These are phyloP conservation scores for Stylosanthes scabra DNA, from an alignment of 331 rosid genomes.

Conservation along the genomic window DNA sequence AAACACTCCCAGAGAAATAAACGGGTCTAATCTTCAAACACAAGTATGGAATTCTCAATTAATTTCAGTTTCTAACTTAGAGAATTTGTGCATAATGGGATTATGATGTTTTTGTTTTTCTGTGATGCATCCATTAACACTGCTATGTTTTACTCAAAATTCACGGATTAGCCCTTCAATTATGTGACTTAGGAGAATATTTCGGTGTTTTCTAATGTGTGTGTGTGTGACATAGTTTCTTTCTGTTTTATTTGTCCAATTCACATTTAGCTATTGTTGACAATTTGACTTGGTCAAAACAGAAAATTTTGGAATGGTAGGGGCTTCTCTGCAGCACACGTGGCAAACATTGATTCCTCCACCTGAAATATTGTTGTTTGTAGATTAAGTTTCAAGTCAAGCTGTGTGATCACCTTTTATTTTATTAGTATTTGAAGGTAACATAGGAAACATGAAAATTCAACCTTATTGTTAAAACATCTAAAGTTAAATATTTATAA, in stretches of 20 bases:
- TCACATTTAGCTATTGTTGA: slow-evolving; percentile 25
- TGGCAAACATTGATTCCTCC: not conserved
- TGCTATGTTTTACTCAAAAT: slow-evolving; percentile 3
- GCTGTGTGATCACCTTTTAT: not conserved
- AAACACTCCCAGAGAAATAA: not conserved
- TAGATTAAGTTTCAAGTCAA: slow-evolving; percentile 16
- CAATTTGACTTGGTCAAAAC: slow-evolving; percentile 35
- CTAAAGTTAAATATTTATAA: too few species aligned
- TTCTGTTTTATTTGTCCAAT: too few species aligned
- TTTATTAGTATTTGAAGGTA: slow-evolving; percentile 5
- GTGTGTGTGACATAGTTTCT: not conserved
- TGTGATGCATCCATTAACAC: not conserved
- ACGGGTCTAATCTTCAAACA: too few species aligned
- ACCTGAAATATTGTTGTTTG: not conserved
- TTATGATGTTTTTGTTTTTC: not conserved
- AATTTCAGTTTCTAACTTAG: slow-evolving; percentile 11
- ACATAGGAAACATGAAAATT: not conserved
- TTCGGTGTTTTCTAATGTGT: slow-evolving; percentile 8
- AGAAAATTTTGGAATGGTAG: slow-evolving; percentile 27
- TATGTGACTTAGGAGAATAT: slow-evolving; percentile 23
- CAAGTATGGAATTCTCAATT: too few species aligned
- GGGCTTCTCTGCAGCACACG: slow-evolving; percentile 4
- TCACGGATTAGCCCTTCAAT: not conserved
- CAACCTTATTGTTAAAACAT: too few species aligned
- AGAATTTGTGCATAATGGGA: not conserved